Evolutionary conservation across 177 flowering plant species (phyloP).

Genomic region (Vitis hybrid): DNA sequence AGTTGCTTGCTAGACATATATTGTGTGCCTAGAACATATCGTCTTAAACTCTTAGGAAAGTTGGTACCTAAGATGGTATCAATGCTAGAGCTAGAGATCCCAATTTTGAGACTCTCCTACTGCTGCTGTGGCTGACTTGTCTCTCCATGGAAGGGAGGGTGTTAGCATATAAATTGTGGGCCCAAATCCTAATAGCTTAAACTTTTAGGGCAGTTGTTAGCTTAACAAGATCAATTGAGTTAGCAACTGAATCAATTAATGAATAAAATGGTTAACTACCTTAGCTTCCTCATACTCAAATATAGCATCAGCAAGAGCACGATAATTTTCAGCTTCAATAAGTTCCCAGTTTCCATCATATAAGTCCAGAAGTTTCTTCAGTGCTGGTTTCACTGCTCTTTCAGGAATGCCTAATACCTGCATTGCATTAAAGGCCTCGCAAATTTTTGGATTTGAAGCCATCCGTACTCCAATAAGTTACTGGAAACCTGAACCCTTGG

Average conservation of each 20-base stretch:
- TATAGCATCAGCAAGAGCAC: slow-evolving; percentile 53
- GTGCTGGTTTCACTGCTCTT: slow-evolving; percentile 47
- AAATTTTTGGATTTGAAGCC: slow-evolving; percentile 31
- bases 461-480: slow-evolving; percentile 12
- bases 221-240: background rate
- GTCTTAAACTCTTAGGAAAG: too few relatives aligned
- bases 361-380: slow-evolving; percentile 50
- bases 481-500: background rate
- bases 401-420: slow-evolving; percentile 52
- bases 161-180: too few relatives aligned
- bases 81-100: too few relatives aligned
- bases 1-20: too few relatives aligned
- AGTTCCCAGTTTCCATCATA: slow-evolving; percentile 73
- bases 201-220: too few relatives aligned
- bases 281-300: slow-evolving; percentile 58
- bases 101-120: too few relatives aligned
- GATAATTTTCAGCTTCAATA: slow-evolving; percentile 55
- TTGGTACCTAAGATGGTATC: too few relatives aligned
- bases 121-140: too few relatives aligned
- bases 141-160: too few relatives aligned
- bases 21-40: too few relatives aligned
- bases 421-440: slow-evolving; percentile 58
- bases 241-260: background rate
- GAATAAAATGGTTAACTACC: slow-evolving; percentile 24
- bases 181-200: too few relatives aligned